Conservation (phyloP, 495 filamentous ascomycete genomes). For the Achaetomiella virescens region DNA sequence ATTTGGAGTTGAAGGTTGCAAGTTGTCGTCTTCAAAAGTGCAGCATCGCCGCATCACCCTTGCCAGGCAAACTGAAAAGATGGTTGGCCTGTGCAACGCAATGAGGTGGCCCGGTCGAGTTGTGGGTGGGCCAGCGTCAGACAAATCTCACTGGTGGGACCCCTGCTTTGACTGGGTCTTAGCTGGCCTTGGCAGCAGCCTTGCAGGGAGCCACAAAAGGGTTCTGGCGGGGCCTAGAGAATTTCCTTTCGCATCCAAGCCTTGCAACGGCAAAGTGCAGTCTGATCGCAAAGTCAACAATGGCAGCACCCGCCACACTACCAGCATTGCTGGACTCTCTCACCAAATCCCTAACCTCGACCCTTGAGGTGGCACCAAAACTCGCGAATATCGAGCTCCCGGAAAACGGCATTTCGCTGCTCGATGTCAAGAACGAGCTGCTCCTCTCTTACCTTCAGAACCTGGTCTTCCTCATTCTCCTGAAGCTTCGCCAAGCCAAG, state of each 20-base stretch:
- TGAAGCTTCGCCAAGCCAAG: constrained; percentile 64
- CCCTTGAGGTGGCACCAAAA: constrained; percentile 56
- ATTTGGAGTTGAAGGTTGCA: not conserved
- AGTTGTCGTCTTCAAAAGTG: constrained; percentile 9
- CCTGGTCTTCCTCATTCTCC: constrained; percentile 77
- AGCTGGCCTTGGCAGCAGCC: not conserved
- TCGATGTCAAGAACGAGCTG: constrained; percentile 91
- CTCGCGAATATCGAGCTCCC: constrained; percentile 52
- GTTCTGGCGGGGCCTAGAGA: constrained; percentile 1
- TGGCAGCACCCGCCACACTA: constrained; percentile 46
- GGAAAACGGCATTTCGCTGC: constrained; percentile 82
- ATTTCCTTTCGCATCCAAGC: not conserved
- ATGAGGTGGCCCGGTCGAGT: not conserved
- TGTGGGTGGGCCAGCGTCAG: not conserved
- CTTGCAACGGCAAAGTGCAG: not conserved
- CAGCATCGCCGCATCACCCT: not conserved
- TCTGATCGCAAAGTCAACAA: constrained; percentile 12
- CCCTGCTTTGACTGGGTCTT: not conserved
- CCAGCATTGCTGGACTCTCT: constrained; percentile 57
- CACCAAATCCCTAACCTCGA: constrained; percentile 55
- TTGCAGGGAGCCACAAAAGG: constrained; percentile 14
- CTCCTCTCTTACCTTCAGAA: constrained; percentile 94
- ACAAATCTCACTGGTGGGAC: no score
- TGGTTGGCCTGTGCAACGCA: not conserved
- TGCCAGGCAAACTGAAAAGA: not conserved